Conservation (phyloP, 805 yeast species). For the Hanseniaspora singularis region DNA sequence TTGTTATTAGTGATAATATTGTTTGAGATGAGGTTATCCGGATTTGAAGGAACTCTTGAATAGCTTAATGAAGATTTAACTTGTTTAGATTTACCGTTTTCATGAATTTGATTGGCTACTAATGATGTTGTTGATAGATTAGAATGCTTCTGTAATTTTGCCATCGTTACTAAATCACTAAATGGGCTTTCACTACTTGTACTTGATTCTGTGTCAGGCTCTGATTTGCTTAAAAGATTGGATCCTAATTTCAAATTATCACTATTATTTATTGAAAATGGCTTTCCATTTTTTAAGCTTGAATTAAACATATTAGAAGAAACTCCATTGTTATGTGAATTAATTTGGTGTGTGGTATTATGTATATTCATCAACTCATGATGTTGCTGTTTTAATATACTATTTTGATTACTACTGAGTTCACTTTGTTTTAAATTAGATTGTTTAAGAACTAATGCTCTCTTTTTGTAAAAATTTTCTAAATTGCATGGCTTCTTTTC, state of each 20-base stretch:
- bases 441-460: constrained; percentile 21
- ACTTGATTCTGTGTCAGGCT: neutral
- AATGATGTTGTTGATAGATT: neutral
- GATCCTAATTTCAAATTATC: too few relatives aligned
- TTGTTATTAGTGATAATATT: too few relatives aligned
- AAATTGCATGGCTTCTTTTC: constrained; percentile 38
- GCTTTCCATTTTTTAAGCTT: neutral
- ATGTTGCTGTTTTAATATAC: constrained; percentile 11
- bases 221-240: too few relatives aligned
- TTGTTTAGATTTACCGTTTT: too few relatives aligned
- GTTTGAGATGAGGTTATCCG: too few relatives aligned
- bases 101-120: constrained; percentile 9
- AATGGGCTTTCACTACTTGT: neutral
- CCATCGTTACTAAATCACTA: constrained; percentile 10
- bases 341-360: too few relatives aligned
- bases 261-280: neutral
- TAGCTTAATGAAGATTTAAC: too few relatives aligned
- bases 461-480: constrained; percentile 29
- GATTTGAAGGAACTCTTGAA: too few relatives aligned
- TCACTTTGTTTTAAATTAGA: constrained; percentile 13
- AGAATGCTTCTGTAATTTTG: constrained; percentile 6
- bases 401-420: too few relatives aligned
- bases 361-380: too few relatives aligned
- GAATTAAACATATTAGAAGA: too few relatives aligned
- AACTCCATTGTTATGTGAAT: too few relatives aligned